Percentiles rank a stretch among this genome's conserved stretches.
Evolutionary conservation across 768 basidiomycete genomes (phyloP).

Genomic region (Panaeolus cyanescens): DNA sequence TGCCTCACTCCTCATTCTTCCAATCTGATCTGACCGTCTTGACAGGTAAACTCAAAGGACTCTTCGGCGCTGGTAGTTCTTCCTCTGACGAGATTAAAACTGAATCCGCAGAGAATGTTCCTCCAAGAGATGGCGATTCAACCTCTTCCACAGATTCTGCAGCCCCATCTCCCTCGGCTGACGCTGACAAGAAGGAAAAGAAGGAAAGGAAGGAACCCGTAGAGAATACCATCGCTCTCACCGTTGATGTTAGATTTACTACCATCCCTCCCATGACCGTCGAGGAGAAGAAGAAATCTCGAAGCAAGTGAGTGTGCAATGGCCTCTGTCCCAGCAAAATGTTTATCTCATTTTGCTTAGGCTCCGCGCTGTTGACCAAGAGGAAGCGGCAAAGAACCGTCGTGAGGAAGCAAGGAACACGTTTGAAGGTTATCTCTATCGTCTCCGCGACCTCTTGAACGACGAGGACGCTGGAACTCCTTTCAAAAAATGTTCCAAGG

Average conservation of each 20-base stretch:
- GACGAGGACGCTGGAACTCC: slow-evolving; percentile 67
- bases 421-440: slow-evolving; percentile 93
- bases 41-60: slow-evolving; percentile 80
- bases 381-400: slow-evolving; percentile 74
- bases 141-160: slow-evolving; percentile 33
- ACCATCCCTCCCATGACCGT: slow-evolving; percentile 76
- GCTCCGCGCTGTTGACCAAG: slow-evolving; percentile 74
- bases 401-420: slow-evolving; percentile 90
- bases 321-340: neutral
- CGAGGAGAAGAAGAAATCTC: slow-evolving; percentile 72
- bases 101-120: slow-evolving; percentile 42
- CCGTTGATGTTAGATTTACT: slow-evolving; percentile 61
- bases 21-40: slow-evolving; percentile 3
- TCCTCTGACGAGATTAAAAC: slow-evolving; percentile 40
- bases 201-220: slow-evolving; percentile 38
- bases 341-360: slow-evolving; percentile 36
- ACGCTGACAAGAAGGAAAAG: slow-evolving; percentile 40
- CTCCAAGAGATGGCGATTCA: slow-evolving; percentile 42
- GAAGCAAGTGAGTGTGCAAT: slow-evolving; percentile 59
- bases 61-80: slow-evolving; percentile 71
- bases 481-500: slow-evolving; percentile 84
- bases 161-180: slow-evolving; percentile 29
- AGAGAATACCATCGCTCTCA: slow-evolving; percentile 69
- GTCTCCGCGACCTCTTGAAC: slow-evolving; percentile 78
- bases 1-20: neutral